Conservation (phyloP, 805 yeast genomes). For the Candida quercuum region DNA sequence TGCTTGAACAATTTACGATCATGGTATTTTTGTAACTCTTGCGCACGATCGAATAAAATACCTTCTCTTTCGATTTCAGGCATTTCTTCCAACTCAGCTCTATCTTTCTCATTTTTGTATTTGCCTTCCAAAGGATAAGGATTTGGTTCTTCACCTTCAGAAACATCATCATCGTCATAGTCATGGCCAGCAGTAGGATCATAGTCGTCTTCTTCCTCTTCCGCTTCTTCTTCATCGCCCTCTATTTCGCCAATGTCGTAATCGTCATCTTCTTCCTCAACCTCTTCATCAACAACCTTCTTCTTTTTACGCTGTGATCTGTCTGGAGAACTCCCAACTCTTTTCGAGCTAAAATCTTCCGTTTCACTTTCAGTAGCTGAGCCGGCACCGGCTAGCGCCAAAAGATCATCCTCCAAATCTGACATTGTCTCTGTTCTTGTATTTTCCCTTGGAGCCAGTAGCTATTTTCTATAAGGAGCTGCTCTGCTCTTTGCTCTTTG, state of each 20-base stretch:
- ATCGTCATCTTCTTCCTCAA: conserved; percentile 11
- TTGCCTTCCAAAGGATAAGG: conserved; percentile 95
- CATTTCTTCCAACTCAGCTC: conserved; percentile 55
- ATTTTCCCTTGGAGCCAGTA: too few relatives aligned
- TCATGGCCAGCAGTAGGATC: conserved; percentile 33
- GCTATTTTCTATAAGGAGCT: too few relatives aligned
- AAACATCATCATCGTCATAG: conserved; percentile 32
- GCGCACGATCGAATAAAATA: conserved; percentile 85
- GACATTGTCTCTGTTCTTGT: conserved; percentile 18
- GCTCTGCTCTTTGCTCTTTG: too few relatives aligned
- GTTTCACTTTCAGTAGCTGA: conserved; percentile 29
- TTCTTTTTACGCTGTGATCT: conserved; percentile 21
- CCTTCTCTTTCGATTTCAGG: conserved; percentile 93
- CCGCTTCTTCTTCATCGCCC: conserved; percentile 31
- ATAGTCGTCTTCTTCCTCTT: conserved; percentile 37
- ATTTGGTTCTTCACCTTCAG: conserved; percentile 39
- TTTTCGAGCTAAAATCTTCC: conserved; percentile 30
- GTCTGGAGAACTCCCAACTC: conserved; percentile 16
- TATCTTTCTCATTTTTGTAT: conserved; percentile 78
- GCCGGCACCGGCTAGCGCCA: conserved; percentile 83
- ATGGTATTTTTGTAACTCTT: conserved; percentile 81
- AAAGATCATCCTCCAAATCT: conserved; percentile 89
- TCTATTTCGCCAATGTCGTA: conserved; percentile 24
- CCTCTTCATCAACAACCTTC: conserved; percentile 18
- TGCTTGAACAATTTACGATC: conserved; percentile 81